Evolutionary conservation across 1,284 basidiomycete genomes (phyloP), one percentile per base, ranked within the genome.

Genomic region (Boletus hoseneyae): DNA sequence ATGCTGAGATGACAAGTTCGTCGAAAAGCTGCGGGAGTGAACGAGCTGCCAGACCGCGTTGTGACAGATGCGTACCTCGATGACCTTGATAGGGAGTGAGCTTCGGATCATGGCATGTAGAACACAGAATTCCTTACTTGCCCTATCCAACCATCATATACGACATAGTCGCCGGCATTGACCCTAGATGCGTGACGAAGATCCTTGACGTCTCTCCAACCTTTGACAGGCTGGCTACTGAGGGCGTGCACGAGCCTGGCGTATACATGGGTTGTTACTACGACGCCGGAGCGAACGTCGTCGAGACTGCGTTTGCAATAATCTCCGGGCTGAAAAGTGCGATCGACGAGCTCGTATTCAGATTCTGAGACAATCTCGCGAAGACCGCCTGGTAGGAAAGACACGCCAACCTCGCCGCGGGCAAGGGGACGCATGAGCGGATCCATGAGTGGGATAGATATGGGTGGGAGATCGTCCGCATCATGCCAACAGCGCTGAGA

Each of bases 131-230:
- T 41, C 33, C 79, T 63, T 63, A 87, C 87, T 79, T 93, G 88
- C 45, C 93, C 93, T 59, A 97, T 74, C 94, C 94, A 97, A 64
- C 93, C 83, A 54, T 88, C 80, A 62, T 81, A 82, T 6, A 85
- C 73, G 47, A 95, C 89, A 71, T 86, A 90, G 67, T 95, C 91
- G 6, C 90, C 88, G 36, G 87, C 77, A 54, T 89, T 84, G 25
- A 85, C 77, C 23, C 84, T 79, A 23, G 72, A 68, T 21, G 77
- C 74, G 33, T 74, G 75, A 55, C 79, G 74, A n/a, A 94, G 65
- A 47, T 88, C 80, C 25, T 76, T 71, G 45, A 77, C 66, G 7
- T 77, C 76, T 56, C 81, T 80, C 85, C 86, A 91, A 6, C 77
- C 82, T 2, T 78, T 73, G 25, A 93, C 60, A 21, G 71, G 63